Conservation (phyloP, 306 rosid species). For the Abrus pulchellus region DNA sequence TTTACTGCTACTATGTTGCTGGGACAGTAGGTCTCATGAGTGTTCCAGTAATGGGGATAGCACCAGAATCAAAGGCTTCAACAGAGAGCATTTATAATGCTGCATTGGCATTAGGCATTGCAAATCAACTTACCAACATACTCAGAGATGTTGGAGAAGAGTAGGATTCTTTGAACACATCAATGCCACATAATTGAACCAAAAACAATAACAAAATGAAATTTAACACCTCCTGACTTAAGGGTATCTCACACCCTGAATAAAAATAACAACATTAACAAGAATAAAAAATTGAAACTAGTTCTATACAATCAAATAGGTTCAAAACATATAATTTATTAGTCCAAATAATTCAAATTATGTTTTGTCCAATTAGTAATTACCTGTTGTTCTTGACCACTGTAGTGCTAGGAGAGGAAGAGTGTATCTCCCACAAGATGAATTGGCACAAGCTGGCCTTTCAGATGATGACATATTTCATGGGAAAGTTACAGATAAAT, state of each 20-base stretch:
- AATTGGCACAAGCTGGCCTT: conserved; percentile 82
- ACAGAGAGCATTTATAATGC: conserved; percentile 87
- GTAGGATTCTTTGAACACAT: conserved; percentile 61
- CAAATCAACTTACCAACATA: conserved; percentile 97
- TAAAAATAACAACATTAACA: neutral
- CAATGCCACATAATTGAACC: neutral
- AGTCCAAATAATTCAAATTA: neutral
- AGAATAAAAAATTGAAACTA: neutral
- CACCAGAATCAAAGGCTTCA: conserved; percentile 77
- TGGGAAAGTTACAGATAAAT: conserved; percentile 79
- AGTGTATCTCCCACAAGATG: conserved; percentile 95
- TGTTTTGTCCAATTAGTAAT: conserved; percentile 34
- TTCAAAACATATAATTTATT: neutral
- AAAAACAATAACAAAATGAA: neutral
- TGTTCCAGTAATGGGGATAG: conserved; percentile 96
- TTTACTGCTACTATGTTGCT: conserved; percentile 97
- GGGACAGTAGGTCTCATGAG: conserved; percentile 99
- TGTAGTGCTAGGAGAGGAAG: conserved; percentile 94
- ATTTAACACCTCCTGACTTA: neutral
- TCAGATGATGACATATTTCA: conserved; percentile 80
- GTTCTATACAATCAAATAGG: neutral
- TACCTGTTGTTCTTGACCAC: neutral
- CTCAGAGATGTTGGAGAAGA: conserved; percentile 99
- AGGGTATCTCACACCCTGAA: neutral
- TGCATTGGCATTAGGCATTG: conserved; percentile 92